Evolutionary conservation across 2,329 filamentous ascomycete genomes (phyloP), one percentile per base, ranked within the genome.

Genomic region (Trichoderma simmonsii): DNA sequence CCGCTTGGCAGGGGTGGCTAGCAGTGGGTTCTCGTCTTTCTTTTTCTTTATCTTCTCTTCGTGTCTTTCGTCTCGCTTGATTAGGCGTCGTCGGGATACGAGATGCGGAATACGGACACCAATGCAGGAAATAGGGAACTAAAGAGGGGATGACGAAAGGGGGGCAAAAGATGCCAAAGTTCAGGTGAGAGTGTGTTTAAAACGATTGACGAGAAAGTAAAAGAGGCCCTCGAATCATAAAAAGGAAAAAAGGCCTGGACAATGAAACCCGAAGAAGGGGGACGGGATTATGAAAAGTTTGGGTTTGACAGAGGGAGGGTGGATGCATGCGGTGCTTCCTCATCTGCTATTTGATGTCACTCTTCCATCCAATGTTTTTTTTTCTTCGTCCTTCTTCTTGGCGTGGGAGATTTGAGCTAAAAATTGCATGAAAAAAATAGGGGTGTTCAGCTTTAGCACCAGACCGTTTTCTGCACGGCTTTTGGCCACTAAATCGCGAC

Each of bases 121-220:
- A 43, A 70, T 36, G 57, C 36, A 70, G 30, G 21, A 36, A 61
- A 62, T 34, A 62, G 59, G 60, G 69, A 65, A 65, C 56, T 48
- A 71, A 69, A 43, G 61, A 71, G 62, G 34, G 36, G 62, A 66
- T 65, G 56, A 59, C 34, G 54, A 65, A 65, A 70, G 43, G 59
- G 43, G 51, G 36, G 67, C n/a, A 12, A 34, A 39, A 32, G 26
- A 57, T 64, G 61, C 69, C 34, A 48, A 60, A 57, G 28, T 18
- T 60, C 65, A n/a, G 56, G 36, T 11, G 18, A 34, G 39, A 30
- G 15, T n/a, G 36, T 18, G 9, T 57, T 39, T 62, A 28, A 51
- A 66, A 66, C 51, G 70, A 66, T 71, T 71, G 70, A 71, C 70
- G 70, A 66, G 61, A 71, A 34, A 51, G 56, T 48, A 30, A 36